phyloP scores from a whole-genome alignment of 768 basidiomycete species.

The Agrocybe chaxingu region DNA sequence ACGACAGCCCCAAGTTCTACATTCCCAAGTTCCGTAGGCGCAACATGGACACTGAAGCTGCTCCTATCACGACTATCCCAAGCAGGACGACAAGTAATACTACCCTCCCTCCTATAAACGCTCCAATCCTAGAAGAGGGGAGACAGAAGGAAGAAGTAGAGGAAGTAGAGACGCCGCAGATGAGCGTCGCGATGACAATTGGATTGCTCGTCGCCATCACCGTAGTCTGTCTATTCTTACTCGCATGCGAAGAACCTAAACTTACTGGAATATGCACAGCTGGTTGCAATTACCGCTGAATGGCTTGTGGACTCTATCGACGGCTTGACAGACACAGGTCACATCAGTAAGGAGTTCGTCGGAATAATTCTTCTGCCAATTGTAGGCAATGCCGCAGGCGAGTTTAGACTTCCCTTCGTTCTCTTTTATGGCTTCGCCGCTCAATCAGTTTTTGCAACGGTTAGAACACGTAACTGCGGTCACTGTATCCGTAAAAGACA shows the following conservation, averaged over 20 bases:
- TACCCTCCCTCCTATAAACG: too few relatives aligned
- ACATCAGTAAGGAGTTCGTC: conserved; percentile 76
- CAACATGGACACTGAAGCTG: too few relatives aligned
- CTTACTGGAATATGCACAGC: conserved; percentile 25
- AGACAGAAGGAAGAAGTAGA: too few relatives aligned
- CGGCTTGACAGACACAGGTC: conserved; percentile 56
- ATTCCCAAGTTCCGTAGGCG: too few relatives aligned
- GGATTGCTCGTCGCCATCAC: conserved; percentile 51
- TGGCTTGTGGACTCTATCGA: conserved; percentile 77
- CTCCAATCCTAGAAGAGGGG: too few relatives aligned
- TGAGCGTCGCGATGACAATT: conserved; percentile 56
- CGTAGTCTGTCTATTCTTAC: conserved; percentile 20
- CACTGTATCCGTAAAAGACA: conserved; percentile 86
- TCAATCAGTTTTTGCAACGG: conserved; percentile 6
- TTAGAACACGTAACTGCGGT: conserved; percentile 89
- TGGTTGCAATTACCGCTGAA: conserved; percentile 64
- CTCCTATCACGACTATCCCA: too few relatives aligned
- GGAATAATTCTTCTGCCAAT: conserved; percentile 86
- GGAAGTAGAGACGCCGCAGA: conserved; percentile 15
- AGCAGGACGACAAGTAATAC: too few relatives aligned
- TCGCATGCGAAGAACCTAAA: too few relatives aligned
- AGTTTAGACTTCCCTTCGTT: conserved; percentile 10
- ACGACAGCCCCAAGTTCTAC: conserved; percentile 19
- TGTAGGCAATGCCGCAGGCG: conserved; percentile 81
- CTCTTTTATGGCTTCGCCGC: not conserved